Conservation (phyloP, 2,329 filamentous ascomycete genomes). For the Sclerotinia trifoliorum region DNA sequence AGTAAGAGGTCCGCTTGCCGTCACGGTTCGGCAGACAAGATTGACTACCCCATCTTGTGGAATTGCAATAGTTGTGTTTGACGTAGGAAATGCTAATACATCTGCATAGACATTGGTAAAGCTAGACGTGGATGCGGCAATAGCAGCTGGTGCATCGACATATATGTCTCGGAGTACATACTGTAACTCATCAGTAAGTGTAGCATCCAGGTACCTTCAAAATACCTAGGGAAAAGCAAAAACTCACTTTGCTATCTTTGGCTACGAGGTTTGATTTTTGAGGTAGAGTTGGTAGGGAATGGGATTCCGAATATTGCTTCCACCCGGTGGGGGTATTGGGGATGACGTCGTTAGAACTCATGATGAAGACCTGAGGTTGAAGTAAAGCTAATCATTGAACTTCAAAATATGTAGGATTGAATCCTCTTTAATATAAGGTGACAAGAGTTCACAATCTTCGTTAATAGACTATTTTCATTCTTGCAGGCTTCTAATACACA, state of each 20-base stretch:
- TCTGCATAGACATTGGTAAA: not conserved
- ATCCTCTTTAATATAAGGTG: not conserved
- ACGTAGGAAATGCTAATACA: not conserved
- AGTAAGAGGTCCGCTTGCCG: not conserved
- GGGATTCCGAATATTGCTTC: not conserved
- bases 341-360: not conserved
- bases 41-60: not conserved
- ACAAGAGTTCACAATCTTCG: not conserved
- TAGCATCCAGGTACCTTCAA: not conserved
- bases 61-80: not conserved
- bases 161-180: conserved; percentile 3
- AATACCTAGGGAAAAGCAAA: not conserved
- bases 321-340: not conserved
- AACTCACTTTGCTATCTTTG: not conserved
- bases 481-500: not conserved
- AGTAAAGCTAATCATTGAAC: not conserved
- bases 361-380: not conserved
- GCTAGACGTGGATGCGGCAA: not conserved
- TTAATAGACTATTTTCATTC: not conserved
- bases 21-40: not conserved
- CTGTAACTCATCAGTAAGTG: not conserved
- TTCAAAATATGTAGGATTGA: not conserved
- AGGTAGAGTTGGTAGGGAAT: not conserved
- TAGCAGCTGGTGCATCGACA: conserved; percentile 1
- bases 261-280: not conserved